Evolutionary conservation across 306 rosid species (phyloP), one percentile per base, ranked within the genome.

Genomic region (Prunus fruticosa): DNA sequence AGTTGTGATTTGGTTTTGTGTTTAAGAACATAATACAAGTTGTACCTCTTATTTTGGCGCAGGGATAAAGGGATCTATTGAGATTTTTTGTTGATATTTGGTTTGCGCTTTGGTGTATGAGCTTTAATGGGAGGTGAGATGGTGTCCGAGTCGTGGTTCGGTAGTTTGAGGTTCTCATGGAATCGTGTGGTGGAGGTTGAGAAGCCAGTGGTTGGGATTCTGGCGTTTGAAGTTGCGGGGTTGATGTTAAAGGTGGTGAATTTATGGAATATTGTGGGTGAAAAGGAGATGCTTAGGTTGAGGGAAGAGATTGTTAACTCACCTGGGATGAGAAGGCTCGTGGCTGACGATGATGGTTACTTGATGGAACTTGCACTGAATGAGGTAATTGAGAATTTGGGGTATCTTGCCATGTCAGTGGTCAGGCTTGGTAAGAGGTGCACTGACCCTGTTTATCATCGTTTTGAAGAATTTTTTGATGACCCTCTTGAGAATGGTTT

Each of bases 211-310:
- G 69, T 95, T 74, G 98, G 96, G 66, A 77, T 95, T 77, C 64
- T 95, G 81, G 86, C 97, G 1, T 89, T 73, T 67, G 97, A 95
- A 84, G 88, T 95, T 69, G 78, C 88, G 1, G 75, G 91, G 56
- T 82, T 95, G 88, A 95, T 95, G 98, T 71, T 86, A 20, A 92
- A 88, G 85, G 73, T 90, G 28, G 88, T 84, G 60, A 80, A 81
- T 70, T 80, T 95, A 41, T 95, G 98, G 98, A 88, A 86, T 69
- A 79, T 73, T 78, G 85, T 95, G 87, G 77, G 84, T 75, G 89
- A 83, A 12, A 49, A 64, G 2, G 97, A 91, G 76, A 51, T 88
- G 69, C 56, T 32, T 58, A 84, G 71, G 52, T 53, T 85, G 69
- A 92, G 80, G 80, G 83, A 82, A 79, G 84, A 91, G 50, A 72